Percentiles rank a stretch among this genome's conserved stretches.
Conservation (phyloP, 805 yeast genomes). For the Pichia gijzeniarum region DNA sequence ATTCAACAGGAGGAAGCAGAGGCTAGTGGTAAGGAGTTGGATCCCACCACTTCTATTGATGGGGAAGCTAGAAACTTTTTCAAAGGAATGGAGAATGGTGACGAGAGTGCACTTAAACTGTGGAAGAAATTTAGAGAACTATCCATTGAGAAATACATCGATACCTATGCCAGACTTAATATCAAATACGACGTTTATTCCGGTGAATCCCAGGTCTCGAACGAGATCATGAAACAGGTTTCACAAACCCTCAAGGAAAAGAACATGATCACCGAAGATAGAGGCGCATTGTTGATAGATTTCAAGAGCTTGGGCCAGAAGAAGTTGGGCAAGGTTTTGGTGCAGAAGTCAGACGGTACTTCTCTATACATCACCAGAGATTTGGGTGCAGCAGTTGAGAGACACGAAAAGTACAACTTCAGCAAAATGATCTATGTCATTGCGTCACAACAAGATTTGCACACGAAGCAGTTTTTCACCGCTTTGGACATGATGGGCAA, state of each 20-base stretch:
- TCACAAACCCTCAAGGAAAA: slow-evolving; percentile 56
- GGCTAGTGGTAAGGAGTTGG: slow-evolving; percentile 42
- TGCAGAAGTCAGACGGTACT: slow-evolving; percentile 93
- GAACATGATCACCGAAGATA: slow-evolving; percentile 73
- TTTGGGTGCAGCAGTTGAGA: slow-evolving; percentile 91
- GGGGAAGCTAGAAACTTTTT: slow-evolving; percentile 83
- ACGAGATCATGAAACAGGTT: slow-evolving; percentile 62
- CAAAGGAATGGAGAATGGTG: slow-evolving; percentile 91
- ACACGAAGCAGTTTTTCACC: slow-evolving; percentile 89
- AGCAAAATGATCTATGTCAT: slow-evolving; percentile 96
- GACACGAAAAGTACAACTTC: slow-evolving; percentile 75
- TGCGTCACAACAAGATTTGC: slow-evolving; percentile 95
- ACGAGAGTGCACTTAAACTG: slow-evolving; percentile 62
- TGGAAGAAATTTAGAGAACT: slow-evolving; percentile 91
- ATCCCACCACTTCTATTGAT: slow-evolving; percentile 50
- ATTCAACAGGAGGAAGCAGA: slow-evolving; percentile 53
- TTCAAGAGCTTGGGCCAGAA: slow-evolving; percentile 71
- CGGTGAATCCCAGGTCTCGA: slow-evolving; percentile 92
- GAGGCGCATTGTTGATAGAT: slow-evolving; percentile 87
- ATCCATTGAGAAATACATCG: slow-evolving; percentile 78
- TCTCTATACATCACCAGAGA: slow-evolving; percentile 92
- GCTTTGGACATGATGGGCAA: slow-evolving; percentile 85
- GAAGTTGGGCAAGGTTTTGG: slow-evolving; percentile 87
- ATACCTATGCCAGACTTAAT: slow-evolving; percentile 87
- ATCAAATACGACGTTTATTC: slow-evolving; percentile 83